Evolutionary conservation across 148 eudicot genomes (phyloP), one percentile per base, ranked within the genome.

Genomic region (Dysphania ambrosioides): DNA sequence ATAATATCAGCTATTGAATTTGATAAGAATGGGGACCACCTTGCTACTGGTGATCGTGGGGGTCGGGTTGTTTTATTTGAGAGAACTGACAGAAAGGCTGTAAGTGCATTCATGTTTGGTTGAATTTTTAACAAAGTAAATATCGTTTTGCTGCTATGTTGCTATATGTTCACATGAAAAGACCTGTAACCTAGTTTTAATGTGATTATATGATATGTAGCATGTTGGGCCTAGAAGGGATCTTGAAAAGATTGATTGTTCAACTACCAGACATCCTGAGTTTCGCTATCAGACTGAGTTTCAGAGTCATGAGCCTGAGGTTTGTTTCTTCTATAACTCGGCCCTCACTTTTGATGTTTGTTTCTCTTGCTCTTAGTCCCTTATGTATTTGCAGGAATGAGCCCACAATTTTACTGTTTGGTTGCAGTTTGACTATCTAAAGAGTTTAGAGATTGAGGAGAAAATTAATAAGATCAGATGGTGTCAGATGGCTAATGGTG

Each of bases 241-340:
- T 71, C 63, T 88, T 70, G 98, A 95, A 83, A 88, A 83, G 82
- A 87, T 77, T 78, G 93, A 92, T 71, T 79, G 81, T 63, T 51
- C 89, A 64, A 81, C 76, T 40, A 85, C 78, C 66, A 89, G 89
- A 74, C 98, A 95, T 83, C 97, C 97, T 36, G 98, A 92, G 76
- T 95, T 95, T 57, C 97, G 92, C 30, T 95, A 95, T 86, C 92
- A 95, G 83, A 95, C 98, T 19, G 98, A 94, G 81, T 94, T 94
- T 77, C 98, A 94, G 84, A 95, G 98, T 76, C 98, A 95, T 78
- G 98, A 95, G 72, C 98, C 98, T 74, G 98, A 95, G 98, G 98
- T 95, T 80, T 10, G 62, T 71, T 16, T 31, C 61, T 75, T 64
- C 76, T 29, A 68, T 66, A 31, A 9, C 51, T 49, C 63, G 41